Base-by-base conservation (phyloP, 306 rosid genomes). In the Pyrus pyrifolia region DNA sequence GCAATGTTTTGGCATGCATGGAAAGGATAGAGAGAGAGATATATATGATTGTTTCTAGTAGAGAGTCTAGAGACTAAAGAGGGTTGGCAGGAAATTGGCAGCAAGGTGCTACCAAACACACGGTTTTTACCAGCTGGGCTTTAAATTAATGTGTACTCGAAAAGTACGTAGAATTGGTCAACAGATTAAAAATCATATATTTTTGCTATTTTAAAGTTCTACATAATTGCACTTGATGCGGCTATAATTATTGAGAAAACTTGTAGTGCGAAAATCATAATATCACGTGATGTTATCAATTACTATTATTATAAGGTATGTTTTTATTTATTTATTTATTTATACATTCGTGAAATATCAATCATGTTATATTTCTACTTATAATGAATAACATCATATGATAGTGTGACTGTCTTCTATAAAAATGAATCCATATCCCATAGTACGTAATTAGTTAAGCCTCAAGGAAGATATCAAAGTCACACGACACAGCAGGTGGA, bases 51-150 rank as follows among this genome's bases (percentile, higher is more conserved):
- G 70, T 76, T 58, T 19, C 59, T 74, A 79, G 70, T 61, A 70
- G 65, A 51, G 61, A 38, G 33, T 18, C 57, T 27, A 7, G 22
- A 52, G 19, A 70, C 45, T 10, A 40, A 8, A 62, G 84, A 55
- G 65, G 79, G 78, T 67, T 46, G 75, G 78, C 79, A 78, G 9
- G 82, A 78, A 76, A 79, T 46, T 77, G 83, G 84, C 45, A 64
- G 40, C 86, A 83, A 40, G 69, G 78, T 80, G 81, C 75, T 68
- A 88, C 95, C 92, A 80, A 77, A 87, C 83, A 93, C 95, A 78
- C 96, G 96, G 85, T 86, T 89, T 87, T 87, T 75, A 66, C 78
- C 81, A 49, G 55, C 42, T 76, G 77, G 14, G 65, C 68, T 30
- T 44, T 67, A 44, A 64, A 57, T 29, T 76, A 71, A 14, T 52